phyloP scores from a whole-genome alignment of 306 rosid genomes.

The Fragaria iinumae region DNA sequence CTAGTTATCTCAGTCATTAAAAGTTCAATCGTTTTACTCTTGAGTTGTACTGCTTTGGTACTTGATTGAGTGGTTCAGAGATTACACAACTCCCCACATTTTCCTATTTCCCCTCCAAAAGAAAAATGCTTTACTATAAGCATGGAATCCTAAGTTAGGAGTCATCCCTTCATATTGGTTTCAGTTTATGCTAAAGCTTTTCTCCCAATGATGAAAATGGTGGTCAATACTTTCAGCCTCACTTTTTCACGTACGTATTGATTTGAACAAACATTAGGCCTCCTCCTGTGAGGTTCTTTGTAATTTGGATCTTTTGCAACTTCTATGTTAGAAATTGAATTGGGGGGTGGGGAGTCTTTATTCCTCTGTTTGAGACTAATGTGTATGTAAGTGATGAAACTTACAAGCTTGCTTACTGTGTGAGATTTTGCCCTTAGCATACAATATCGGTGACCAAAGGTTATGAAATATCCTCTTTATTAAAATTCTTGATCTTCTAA shows the following conservation, averaged over 20 bases:
- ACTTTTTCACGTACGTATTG: not conserved
- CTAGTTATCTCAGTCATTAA: not conserved
- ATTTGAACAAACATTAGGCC: not conserved
- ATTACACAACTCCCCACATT: not conserved
- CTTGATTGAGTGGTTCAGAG: not conserved
- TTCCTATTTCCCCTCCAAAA: not conserved
- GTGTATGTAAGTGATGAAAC: not conserved
- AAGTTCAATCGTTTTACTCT: not conserved
- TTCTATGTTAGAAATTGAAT: not conserved
- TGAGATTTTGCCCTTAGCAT: not conserved
- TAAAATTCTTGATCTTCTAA: conserved; percentile 22
- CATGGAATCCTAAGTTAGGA: not conserved
- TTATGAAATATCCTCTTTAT: too few species aligned
- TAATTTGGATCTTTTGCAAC: not conserved
- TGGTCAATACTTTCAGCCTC: not conserved
- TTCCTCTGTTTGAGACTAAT: not conserved
- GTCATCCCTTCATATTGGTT: not conserved
- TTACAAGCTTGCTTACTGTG: not conserved
- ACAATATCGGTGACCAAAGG: too few species aligned
- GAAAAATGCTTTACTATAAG: not conserved
- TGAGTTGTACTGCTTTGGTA: not conserved
- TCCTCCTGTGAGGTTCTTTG: not conserved
- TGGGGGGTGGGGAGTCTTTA: not conserved
- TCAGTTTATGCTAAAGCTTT: not conserved
- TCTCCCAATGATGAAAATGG: not conserved